Base-by-base conservation (phyloP, 2,329 filamentous ascomycete species). In the Fusarium sambucinum region DNA sequence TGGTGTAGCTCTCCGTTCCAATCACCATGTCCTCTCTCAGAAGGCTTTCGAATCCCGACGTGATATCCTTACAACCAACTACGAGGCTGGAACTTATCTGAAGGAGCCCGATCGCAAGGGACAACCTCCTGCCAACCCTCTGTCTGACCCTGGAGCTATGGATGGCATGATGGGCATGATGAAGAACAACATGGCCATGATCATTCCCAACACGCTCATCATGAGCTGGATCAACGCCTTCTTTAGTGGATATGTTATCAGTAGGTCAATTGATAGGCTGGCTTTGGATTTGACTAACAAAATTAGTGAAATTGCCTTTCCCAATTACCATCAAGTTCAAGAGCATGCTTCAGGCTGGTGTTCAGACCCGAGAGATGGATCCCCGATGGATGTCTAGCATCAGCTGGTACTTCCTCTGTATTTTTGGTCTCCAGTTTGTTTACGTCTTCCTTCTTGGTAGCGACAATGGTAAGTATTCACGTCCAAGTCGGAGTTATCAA, bases 151-250 rank as follows among this genome's bases (percentile, higher is more conserved):
- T 23, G 91, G 91, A 47, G 93, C 93, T 60, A 99, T 99, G 96
- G 96, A 99, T 77, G 95, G 94, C 72, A 99, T 99, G 96, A 99
- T 99, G 96, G 95, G 96, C 72, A 97, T 97, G 93, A 97, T 99
- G 93, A 99, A 99, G 87, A 94, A 94, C 59, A 97, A 99, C 78
- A 97, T 99, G 92, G 95, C 96, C 69, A 99, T 98, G 96, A 98
- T 99, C 84, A 93, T 99, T 60, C 96, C 96, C 48, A 97, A 99
- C 81, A 98, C 94, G 8, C 82, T 99, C 77, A 99, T 99, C 73
- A 99, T 99, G 96, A 96, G 95, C 71, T 99, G 96, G 96, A 98
- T 99, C 79, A 99, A 99, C 82, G 94, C 96, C 0, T 99, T 98
- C 78, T 99, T 99, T 76, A 96, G 93, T 53, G 96, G 96, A 32